phyloP scores from a whole-genome alignment of 768 basidiomycete genomes.

The Auriscalpium orientale region DNA sequence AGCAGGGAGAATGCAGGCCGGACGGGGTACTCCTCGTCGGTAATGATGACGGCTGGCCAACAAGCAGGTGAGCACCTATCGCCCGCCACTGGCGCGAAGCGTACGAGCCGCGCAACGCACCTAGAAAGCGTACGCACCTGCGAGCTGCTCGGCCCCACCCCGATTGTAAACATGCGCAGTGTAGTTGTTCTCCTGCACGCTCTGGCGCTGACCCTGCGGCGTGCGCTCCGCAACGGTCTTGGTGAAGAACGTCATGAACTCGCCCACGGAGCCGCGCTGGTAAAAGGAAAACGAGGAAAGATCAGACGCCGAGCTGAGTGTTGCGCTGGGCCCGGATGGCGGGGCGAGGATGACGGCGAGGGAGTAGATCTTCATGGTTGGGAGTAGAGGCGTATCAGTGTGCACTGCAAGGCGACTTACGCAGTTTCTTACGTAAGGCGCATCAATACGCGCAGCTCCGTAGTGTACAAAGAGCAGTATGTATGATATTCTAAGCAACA shows the following conservation, averaged over 20 bases:
- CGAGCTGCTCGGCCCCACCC: constrained; percentile 77
- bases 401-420: no score
- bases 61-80: neutral
- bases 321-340: constrained; percentile 50
- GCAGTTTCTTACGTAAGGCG: no score
- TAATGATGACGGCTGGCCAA: constrained; percentile 74
- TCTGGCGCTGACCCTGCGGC: constrained; percentile 81
- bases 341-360: constrained; percentile 69
- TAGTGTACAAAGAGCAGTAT: no score
- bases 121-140: constrained; percentile 44
- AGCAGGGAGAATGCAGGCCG: constrained; percentile 94
- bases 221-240: constrained; percentile 91
- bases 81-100: constrained; percentile 2
- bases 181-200: constrained; percentile 89
- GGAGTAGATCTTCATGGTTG: constrained; percentile 79
- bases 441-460: no score
- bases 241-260: constrained; percentile 92
- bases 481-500: neutral
- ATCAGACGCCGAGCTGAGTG: constrained; percentile 67
- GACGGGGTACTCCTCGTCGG: constrained; percentile 94
- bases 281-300: constrained; percentile 92
- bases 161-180: constrained; percentile 91
- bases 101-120: neutral
- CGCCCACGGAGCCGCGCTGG: constrained; percentile 77
- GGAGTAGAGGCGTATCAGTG: neutral